Conservation (phyloP, 331 rosid genomes). For the Quercus tomentella region DNA sequence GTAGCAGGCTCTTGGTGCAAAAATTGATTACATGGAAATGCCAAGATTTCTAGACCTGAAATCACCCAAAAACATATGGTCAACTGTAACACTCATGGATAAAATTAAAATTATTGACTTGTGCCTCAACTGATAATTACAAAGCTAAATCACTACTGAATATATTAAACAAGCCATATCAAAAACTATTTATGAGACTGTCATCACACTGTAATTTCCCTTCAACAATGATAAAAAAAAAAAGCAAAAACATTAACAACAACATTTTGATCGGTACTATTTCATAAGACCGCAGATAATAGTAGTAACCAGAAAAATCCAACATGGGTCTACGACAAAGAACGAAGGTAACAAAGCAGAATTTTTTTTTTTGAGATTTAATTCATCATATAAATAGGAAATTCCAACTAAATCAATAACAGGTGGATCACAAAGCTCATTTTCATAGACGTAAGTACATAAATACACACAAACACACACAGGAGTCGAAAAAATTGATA, state of each 20-base stretch:
- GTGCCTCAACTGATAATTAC: not conserved
- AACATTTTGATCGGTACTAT: not conserved
- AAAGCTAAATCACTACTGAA: not conserved
- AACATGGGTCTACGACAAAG: not conserved
- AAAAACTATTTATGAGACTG: not conserved
- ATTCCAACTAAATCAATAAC: not conserved
- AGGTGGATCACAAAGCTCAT: not conserved
- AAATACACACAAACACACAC: not conserved
- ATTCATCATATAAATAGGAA: not conserved
- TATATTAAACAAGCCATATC: not conserved
- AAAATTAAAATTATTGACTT: not conserved
- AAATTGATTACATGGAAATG: slow-evolving; percentile 97
- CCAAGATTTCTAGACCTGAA: slow-evolving; percentile 85
- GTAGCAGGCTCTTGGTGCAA: slow-evolving; percentile 84
- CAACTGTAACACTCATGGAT: not conserved
- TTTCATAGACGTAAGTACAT: not conserved
- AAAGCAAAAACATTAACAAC: not conserved
- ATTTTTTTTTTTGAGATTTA: not conserved
- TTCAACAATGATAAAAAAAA: not conserved
- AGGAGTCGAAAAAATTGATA: not conserved
- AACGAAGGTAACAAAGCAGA: not conserved
- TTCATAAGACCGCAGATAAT: not conserved
- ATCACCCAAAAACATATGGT: not conserved
- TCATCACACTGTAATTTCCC: not conserved
- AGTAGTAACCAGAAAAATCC: not conserved